Evolutionary conservation across 2,329 filamentous ascomycete genomes (phyloP), one percentile per base, ranked within the genome.

Genomic region (Diplocarpon mali): DNA sequence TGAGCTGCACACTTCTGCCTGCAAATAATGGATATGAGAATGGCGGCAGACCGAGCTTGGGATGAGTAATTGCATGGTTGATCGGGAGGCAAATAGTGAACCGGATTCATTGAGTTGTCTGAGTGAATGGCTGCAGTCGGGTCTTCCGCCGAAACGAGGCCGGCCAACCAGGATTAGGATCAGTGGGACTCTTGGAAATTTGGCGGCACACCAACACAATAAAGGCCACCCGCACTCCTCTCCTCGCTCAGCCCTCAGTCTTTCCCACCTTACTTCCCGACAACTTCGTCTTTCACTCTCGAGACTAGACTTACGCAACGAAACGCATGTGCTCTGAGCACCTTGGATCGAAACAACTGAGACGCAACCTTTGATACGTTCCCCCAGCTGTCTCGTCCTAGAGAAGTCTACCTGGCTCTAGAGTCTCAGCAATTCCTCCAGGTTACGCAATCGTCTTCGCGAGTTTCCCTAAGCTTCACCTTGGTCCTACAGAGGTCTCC

Each of bases 401-500:
- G 35, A 14, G 27, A 20, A 42, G 28, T 20, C 44, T 29, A 34
- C 35, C 46, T 20, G 24, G 5, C 24, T 15, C 9, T 40, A 9
- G 17, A 24, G 37, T 12, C 24, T 44, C 46, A 47, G 51, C 47
- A 48, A 52, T 51, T 39, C 40, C 3, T 24, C 20, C 3, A 7
- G 7, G 20, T 7, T 24, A 4, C 20, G n/a, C n/a, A n/a, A n/a
- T n/a, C 27, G 27, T 35, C 36, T 39, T 40, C 40, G 43, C 24
- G 38, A 36, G 34, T 17, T 41, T n/a, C 34, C n/a, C 17, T 16
- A 38, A 31, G 17, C 17, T 35, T 13, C 35, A 28, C 30, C 14
- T 36, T 20, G 35, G 37, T 24, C 34, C 16, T 27, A 17, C 24
- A 32, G 24, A 38, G n/a, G 11, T 34, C 40, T 34, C 20, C 37